These are phyloP conservation scores for Anthracocystis panici-leucophaei DNA, from an alignment of 1,284 basidiomycete genomes.

Conservation along the genomic window DNA sequence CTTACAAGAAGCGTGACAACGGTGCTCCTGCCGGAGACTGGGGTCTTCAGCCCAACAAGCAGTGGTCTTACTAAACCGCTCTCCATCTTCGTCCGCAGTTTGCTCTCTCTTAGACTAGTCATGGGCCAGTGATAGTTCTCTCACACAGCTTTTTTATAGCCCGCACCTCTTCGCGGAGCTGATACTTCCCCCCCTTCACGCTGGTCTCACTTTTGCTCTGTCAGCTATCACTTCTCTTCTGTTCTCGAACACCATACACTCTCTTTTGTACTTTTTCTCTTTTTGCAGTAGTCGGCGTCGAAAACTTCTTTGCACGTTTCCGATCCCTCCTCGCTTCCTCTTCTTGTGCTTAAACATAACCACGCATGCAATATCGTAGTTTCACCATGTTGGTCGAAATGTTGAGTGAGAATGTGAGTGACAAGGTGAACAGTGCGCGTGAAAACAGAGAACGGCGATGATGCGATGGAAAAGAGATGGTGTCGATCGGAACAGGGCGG, in stretches of 20 bases:
- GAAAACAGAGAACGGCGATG: not conserved
- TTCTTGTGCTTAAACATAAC: not conserved
- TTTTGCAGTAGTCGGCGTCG: constrained; percentile 8
- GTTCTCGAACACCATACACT: constrained; percentile 1
- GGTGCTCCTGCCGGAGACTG: constrained; percentile 20
- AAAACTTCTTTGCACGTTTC: not conserved
- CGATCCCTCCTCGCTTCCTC: constrained; percentile 3
- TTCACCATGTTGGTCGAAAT: no score
- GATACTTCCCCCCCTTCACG: not conserved
- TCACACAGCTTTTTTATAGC: not conserved
- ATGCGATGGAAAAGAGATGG: not conserved
- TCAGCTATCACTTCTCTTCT: not conserved
- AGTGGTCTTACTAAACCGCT: constrained; percentile 12
- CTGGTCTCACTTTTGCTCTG: constrained; percentile 2
- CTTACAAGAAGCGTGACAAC: constrained; percentile 29
- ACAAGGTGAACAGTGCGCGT: not conserved
- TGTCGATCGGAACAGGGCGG: not conserved
- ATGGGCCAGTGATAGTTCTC: no score
- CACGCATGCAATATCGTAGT: constrained; percentile 1
- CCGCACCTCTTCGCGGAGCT: not conserved
- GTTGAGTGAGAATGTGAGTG: not conserved
- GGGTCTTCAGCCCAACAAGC: constrained; percentile 12
- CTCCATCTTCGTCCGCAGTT: not conserved
- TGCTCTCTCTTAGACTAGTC: not conserved
- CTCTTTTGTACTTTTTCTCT: not conserved